Evolutionary conservation across 108 stramenopile genomes (phyloP).

Genomic region (Nitzschia sp.): DNA sequence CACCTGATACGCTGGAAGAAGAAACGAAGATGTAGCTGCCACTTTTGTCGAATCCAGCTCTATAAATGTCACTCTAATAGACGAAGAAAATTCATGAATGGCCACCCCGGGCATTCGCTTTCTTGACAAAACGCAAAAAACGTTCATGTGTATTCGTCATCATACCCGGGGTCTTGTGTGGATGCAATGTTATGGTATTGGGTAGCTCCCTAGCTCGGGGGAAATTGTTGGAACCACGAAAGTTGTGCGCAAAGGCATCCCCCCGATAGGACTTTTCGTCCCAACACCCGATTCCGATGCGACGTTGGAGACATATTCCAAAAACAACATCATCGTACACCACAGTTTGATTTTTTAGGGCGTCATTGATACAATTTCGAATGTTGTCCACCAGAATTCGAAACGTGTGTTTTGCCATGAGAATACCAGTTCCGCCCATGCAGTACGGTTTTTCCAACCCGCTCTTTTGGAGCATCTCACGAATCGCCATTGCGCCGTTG

Average conservation of each 20-base stretch:
- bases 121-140: background rate
- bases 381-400: background rate
- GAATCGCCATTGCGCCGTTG: background rate
- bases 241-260: background rate
- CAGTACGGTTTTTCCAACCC: slow-evolving; percentile 8
- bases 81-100: background rate
- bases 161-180: background rate
- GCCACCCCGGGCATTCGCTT: background rate
- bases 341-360: background rate
- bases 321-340: background rate
- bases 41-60: no score
- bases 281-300: background rate
- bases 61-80: background rate
- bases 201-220: background rate
- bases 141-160: background rate
- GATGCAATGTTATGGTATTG: background rate
- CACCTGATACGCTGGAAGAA: no score
- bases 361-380: background rate
- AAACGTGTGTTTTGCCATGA: slow-evolving; percentile 1
- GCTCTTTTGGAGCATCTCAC: background rate
- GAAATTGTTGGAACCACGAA: background rate
- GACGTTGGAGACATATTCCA: slow-evolving; percentile 3
- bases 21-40: no score
- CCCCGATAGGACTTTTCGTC: background rate
- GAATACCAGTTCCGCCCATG: background rate